phyloP scores from a whole-genome alignment of 345 rosid species.

The Eucalyptus viminalis region DNA sequence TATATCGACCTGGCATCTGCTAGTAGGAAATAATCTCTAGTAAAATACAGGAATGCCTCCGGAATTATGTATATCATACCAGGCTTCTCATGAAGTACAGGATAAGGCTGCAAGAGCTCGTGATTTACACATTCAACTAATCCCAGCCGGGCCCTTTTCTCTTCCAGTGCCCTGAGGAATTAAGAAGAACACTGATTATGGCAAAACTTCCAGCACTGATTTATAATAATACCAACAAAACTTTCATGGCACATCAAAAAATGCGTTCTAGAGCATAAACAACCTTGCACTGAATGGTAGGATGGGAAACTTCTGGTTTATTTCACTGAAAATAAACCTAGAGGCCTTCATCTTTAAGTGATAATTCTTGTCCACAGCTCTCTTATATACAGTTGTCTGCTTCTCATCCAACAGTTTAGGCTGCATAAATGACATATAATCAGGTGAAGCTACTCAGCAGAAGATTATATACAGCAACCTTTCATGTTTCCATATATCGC shows the following conservation, averaged over 20 bases:
- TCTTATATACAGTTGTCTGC: conserved; percentile 88
- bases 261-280: not conserved
- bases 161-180: conserved; percentile 71
- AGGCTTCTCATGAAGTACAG: conserved; percentile 92
- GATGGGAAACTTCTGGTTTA: conserved; percentile 62
- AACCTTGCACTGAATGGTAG: conserved; percentile 95
- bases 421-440: conserved; percentile 26
- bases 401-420: conserved; percentile 94
- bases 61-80: conserved; percentile 22
- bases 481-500: not conserved
- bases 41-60: not conserved
- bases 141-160: conserved; percentile 92
- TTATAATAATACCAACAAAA: not conserved
- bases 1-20: not conserved
- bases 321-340: conserved; percentile 92
- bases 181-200: not conserved
- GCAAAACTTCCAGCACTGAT: not conserved
- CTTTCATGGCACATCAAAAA: not conserved
- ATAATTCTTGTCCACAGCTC: conserved; percentile 74
- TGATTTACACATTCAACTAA: conserved; percentile 96
- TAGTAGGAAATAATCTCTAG: not conserved
- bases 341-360: conserved; percentile 98
- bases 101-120: conserved; percentile 90
- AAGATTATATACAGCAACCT: not conserved
- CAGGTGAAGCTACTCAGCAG: not conserved